Percentiles rank a stretch among this genome's conserved stretches.
phyloP scores from a whole-genome alignment of 176 grass and related monocot genomes.

The Panicum miliaceum region DNA sequence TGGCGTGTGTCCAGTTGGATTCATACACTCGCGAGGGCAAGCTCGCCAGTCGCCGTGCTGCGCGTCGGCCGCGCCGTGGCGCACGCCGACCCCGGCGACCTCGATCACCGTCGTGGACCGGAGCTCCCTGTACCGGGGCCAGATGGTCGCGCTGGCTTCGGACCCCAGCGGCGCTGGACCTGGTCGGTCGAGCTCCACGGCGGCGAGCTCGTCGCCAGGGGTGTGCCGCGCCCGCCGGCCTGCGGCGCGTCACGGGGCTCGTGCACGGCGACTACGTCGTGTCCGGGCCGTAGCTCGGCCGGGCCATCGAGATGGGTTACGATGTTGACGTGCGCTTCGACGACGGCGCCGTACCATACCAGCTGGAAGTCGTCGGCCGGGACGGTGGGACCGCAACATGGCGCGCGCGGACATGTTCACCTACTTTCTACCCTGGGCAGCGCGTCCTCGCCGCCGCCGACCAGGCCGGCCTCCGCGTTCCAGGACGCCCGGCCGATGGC shows the following conservation, averaged over 20 bases:
- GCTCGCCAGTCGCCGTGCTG: not conserved
- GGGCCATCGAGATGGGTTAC: not conserved
- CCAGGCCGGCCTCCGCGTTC: too few relatives aligned
- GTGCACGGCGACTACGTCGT: slow-evolving; percentile 19
- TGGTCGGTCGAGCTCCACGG: too few relatives aligned
- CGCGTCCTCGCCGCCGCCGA: not conserved
- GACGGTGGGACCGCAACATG: too few relatives aligned
- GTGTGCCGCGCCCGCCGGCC: not conserved
- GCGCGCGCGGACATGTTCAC: too few relatives aligned
- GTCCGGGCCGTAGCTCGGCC: not conserved
- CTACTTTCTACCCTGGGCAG: not conserved
- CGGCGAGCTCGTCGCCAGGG: not conserved
- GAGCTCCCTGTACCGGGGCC: not conserved
- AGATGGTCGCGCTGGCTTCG: not conserved
- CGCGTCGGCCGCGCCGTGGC: not conserved
- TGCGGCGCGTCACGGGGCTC: not conserved
- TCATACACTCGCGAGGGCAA: not conserved
- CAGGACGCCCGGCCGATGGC: not conserved
- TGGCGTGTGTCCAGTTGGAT: too few relatives aligned
- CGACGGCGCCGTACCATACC: slow-evolving; percentile 24
- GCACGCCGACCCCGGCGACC: not conserved
- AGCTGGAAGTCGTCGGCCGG: not conserved
- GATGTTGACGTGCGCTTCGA: slow-evolving; percentile 27
- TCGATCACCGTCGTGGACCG: slow-evolving; percentile 7
- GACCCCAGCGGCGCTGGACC: not conserved